Conservation (phyloP, 2,329 filamentous ascomycete genomes). For the Clarireedia hainanense region DNA sequence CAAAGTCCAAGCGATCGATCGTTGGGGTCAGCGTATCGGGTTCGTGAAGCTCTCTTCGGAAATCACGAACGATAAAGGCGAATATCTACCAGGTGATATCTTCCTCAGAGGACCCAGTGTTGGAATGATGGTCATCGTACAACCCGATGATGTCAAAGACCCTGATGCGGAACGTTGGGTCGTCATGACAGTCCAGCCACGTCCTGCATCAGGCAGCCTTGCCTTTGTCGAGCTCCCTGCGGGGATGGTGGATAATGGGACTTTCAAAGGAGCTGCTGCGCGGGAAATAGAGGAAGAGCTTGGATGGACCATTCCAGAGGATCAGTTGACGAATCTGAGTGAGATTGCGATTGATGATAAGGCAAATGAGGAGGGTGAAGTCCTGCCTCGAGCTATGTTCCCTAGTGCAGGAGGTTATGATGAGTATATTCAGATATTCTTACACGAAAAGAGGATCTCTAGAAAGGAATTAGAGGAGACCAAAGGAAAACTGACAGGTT, state of each 20-base stretch:
- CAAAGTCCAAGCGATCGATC: slow-evolving; percentile 45
- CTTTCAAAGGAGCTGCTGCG: slow-evolving; percentile 50
- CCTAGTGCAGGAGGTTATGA: slow-evolving; percentile 53
- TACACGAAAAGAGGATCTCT: slow-evolving; percentile 45
- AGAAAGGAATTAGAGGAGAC: slow-evolving; percentile 44
- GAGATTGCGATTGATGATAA: slow-evolving; percentile 43
- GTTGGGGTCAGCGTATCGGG: slow-evolving; percentile 43
- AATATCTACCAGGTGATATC: slow-evolving; percentile 44
- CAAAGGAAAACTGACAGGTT: slow-evolving; percentile 49
- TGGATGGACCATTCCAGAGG: slow-evolving; percentile 43
- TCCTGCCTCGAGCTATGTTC: slow-evolving; percentile 42
- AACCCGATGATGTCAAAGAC: slow-evolving; percentile 38
- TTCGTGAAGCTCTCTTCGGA: slow-evolving; percentile 48
- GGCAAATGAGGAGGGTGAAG: slow-evolving; percentile 29
- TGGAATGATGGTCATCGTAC: slow-evolving; percentile 42
- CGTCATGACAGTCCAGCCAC: slow-evolving; percentile 52
- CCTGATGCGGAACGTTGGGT: slow-evolving; percentile 43
- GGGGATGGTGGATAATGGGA: slow-evolving; percentile 49
- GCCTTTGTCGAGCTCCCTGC: slow-evolving; percentile 50
- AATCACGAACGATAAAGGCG: slow-evolving; percentile 40
- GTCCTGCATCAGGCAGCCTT: slow-evolving; percentile 47
- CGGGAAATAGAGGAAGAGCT: slow-evolving; percentile 55
- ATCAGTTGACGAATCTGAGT: slow-evolving; percentile 44
- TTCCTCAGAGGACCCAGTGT: slow-evolving; percentile 55
- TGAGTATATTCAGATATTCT: slow-evolving; percentile 51